phyloP scores from a whole-genome alignment of 495 filamentous ascomycete genomes.

The Aspergillus steynii region DNA sequence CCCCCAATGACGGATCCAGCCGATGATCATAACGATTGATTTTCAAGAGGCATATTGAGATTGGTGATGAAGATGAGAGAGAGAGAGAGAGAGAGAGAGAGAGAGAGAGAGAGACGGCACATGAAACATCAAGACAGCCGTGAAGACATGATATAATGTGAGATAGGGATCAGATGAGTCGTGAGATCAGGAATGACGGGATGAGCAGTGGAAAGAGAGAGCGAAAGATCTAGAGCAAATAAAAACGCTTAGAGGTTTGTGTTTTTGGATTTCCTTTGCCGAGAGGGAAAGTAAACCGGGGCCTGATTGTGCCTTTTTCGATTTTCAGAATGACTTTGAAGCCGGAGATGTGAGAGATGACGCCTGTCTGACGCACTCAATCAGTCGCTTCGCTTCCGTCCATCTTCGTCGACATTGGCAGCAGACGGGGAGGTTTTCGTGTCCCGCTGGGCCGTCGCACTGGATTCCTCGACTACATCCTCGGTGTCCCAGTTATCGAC shows the following conservation, averaged over 20 bases:
- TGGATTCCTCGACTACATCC: constrained; percentile 37
- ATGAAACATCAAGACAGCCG: neutral
- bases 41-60: neutral
- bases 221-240: neutral
- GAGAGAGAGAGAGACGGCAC: neutral
- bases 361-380: neutral
- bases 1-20: no score
- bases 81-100: neutral
- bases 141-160: neutral
- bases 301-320: neutral
- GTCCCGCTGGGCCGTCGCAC: constrained; percentile 9
- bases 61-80: neutral
- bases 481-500: constrained; percentile 73
- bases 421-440: constrained; percentile 9
- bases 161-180: neutral
- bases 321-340: neutral
- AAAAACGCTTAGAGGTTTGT: neutral
- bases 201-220: neutral
- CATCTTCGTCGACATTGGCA: constrained; percentile 11
- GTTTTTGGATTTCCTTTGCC: neutral
- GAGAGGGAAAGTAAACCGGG: neutral
- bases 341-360: neutral
- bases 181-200: neutral
- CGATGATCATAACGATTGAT: no score
- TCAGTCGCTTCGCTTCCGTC: constrained; percentile 28